These are phyloP conservation scores for Cicer pinnatifidum DNA, from an alignment of 306 rosid species.

Conservation along the genomic window DNA sequence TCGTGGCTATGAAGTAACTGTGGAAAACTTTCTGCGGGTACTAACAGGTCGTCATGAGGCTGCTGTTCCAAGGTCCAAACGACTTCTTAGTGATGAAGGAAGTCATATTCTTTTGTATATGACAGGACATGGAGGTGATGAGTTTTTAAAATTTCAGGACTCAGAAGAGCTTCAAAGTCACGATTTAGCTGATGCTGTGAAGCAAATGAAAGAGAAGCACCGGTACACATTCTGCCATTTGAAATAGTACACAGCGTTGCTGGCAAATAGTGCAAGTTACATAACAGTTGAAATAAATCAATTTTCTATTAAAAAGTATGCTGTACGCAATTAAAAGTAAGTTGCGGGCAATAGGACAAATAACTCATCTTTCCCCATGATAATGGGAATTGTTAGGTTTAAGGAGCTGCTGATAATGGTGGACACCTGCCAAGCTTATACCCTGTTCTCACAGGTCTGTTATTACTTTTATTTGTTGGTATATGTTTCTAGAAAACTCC, in stretches of 20 bases:
- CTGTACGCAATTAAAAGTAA: neutral
- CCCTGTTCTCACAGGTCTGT: conserved; percentile 91
- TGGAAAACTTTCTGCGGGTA: conserved; percentile 83
- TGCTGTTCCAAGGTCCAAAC: conserved; percentile 96
- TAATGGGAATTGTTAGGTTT: conserved; percentile 61
- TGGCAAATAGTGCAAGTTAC: neutral
- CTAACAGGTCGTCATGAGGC: conserved; percentile 87
- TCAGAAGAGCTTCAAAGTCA: conserved; percentile 99
- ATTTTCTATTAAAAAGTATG: neutral
- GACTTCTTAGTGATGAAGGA: conserved; percentile 95
- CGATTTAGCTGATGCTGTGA: conserved; percentile 96
- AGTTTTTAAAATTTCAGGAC: conserved; percentile 95
- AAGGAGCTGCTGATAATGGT: conserved; percentile 99
- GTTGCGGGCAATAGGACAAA: neutral
- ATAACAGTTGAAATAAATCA: neutral
- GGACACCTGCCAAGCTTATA: conserved; percentile 97
- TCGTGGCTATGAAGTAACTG: conserved; percentile 97
- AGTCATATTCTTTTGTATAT: conserved; percentile 93
- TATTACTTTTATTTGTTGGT: conserved; percentile 26
- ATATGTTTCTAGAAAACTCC: conserved; percentile 20
- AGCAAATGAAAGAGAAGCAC: conserved; percentile 94
- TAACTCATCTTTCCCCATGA: conserved; percentile 37
- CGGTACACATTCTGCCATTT: conserved; percentile 53
- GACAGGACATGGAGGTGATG: conserved; percentile 99
- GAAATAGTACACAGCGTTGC: neutral